Base-by-base conservation (phyloP, 2,329 filamentous ascomycete genomes). In the Penicillium psychrosexuale region DNA sequence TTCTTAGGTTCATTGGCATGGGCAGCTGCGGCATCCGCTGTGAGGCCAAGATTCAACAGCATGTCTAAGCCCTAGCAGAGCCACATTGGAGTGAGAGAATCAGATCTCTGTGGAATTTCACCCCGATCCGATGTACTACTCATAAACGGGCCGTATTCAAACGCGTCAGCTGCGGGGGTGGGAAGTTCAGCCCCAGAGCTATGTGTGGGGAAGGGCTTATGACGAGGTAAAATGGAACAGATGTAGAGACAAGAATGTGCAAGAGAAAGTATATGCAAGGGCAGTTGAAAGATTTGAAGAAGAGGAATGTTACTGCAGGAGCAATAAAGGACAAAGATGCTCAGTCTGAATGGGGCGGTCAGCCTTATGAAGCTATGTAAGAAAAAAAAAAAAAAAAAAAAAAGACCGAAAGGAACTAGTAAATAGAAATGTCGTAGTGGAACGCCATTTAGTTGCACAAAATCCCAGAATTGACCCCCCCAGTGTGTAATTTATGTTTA, bases 21-120 rank as follows among this genome's bases (percentile, higher is more conserved):
- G 31, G 72, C 72, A 56, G 75, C 74, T 63, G 74, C 74, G 58
- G 72, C 74, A 64, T 77, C 71, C 61, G 75, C 75, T 61, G 75
- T 72, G 61, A 75, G 62, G 51, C 74, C 75, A 59, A 77, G 66
- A 60, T 74, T 75, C 56, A 75, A 67, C 52, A 75, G 66, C 74
- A 75, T 76, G 19, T 65, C 59, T 62, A 59, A 56, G 56, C 62
- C 59, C 57, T 57, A 59, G 61, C 57, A 57, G 58, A 61, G 57
- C 60, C 60, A 63, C 59, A 62, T 61, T 45, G 51, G 45, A 39
- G 33, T 60, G 17, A n/a, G 17, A 33, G 46, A 36, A 19, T 47
- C 55, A 52, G 24, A 36, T 24, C 5, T 40, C 39, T 53, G 27
- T 28, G 9, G 34, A 37, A 51, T 45, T 52, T 57, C 49, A 45